These are phyloP conservation scores for Podaxis sp. DNA, from an alignment of 768 basidiomycete genomes.

Conservation along the genomic window DNA sequence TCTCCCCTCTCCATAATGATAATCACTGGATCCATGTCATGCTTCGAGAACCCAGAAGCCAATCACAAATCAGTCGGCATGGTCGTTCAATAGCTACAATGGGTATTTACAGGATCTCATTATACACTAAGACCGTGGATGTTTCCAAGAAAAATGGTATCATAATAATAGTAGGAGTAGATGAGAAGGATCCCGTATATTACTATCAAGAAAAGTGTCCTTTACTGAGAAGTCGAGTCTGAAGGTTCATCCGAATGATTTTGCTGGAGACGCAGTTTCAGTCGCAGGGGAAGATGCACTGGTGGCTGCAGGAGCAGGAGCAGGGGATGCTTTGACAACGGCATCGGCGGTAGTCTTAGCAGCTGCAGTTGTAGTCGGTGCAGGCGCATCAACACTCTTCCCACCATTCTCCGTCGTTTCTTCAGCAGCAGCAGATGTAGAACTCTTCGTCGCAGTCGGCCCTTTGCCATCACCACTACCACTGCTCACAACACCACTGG, in stretches of 20 bases:
- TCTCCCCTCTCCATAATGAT: too few relatives aligned
- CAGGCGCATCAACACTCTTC: neutral
- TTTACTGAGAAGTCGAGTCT: neutral
- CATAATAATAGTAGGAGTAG: neutral
- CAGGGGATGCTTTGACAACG: neutral
- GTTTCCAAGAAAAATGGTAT: neutral
- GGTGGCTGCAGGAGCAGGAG: neutral
- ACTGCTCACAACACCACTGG: neutral
- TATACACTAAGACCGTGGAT: neutral
- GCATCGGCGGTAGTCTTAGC: neutral
- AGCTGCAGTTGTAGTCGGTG: neutral
- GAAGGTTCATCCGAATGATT: slow-evolving; percentile 5
- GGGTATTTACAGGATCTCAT: slow-evolving; percentile 4
- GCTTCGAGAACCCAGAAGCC: too few relatives aligned
- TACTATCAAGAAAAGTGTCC: neutral
- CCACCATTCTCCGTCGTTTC: neutral
- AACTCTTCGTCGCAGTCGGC: slow-evolving; percentile 18
- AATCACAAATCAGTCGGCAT: neutral
- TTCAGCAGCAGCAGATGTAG: slow-evolving; percentile 7
- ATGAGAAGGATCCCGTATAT: too few relatives aligned
- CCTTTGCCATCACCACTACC: neutral
- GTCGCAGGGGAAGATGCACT: neutral
- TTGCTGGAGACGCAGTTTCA: neutral
- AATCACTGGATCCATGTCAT: too few relatives aligned
- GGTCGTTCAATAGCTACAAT: neutral